A percentile compares a stretch with the other conserved stretches of the same genome.
phyloP scores from a whole-genome alignment of 2,329 filamentous ascomycete genomes.

The Tolypocladium amazonense region DNA sequence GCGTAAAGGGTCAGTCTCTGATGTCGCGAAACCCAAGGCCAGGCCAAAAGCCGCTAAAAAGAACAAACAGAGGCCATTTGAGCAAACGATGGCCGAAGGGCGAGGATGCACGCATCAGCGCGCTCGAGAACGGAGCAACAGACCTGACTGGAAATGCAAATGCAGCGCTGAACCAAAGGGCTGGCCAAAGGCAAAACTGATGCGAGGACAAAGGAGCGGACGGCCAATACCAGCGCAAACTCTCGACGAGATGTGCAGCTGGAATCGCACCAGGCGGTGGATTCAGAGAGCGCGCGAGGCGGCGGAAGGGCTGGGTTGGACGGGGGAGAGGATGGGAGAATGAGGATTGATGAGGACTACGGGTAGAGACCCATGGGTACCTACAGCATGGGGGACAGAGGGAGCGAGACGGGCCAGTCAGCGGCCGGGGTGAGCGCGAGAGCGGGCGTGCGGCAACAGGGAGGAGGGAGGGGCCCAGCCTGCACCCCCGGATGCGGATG shows the following conservation, averaged over 20 bases:
- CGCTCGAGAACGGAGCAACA: slow-evolving; percentile 8
- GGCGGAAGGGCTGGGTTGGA: slow-evolving; percentile 4
- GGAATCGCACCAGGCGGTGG: slow-evolving; percentile 41
- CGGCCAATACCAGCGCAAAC: slow-evolving; percentile 49
- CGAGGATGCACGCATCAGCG: neutral
- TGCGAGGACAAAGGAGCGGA: slow-evolving; percentile 39
- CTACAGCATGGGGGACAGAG: slow-evolving; percentile 1
- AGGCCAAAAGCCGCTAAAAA: neutral
- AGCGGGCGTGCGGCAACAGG: neutral
- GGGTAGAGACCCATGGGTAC: slow-evolving; percentile 1
- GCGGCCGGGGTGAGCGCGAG: neutral
- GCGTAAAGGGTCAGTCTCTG: neutral
- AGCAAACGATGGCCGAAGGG: neutral
- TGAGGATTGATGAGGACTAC: slow-evolving; percentile 3
- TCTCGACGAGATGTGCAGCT: slow-evolving; percentile 35
- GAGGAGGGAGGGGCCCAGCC: neutral
- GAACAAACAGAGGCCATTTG: neutral
- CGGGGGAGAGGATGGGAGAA: slow-evolving; percentile 3
- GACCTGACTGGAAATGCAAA: slow-evolving; percentile 11
- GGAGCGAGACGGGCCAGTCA: slow-evolving; percentile 1
- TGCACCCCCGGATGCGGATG: neutral
- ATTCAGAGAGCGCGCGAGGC: slow-evolving; percentile 5
- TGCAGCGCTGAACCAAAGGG: slow-evolving; percentile 11
- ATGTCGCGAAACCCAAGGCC: neutral
- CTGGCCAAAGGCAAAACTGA: slow-evolving; percentile 18